These are phyloP conservation scores for Zangia roseola DNA, from an alignment of 768 basidiomycete genomes.

Conservation along the genomic window DNA sequence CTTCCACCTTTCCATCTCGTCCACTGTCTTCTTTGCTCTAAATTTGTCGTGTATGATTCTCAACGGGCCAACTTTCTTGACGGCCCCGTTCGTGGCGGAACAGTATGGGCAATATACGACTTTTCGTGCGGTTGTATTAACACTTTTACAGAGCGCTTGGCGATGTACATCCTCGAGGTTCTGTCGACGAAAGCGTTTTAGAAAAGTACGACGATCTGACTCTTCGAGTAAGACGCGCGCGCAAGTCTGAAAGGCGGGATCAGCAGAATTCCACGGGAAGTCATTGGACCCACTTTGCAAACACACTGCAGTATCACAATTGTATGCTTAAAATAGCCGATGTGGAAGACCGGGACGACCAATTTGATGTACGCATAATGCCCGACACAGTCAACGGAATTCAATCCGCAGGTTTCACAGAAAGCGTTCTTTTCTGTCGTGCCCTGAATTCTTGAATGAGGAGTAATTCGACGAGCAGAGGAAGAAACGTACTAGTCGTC, in stretches of 20 bases:
- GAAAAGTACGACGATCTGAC: conserved; percentile 75
- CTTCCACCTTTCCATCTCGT: conserved; percentile 87
- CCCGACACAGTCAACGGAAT: conserved; percentile 92
- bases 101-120: conserved; percentile 92
- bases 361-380: conserved; percentile 99
- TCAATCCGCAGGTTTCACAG: conserved; percentile 94
- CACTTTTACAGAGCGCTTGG: conserved; percentile 75
- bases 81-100: conserved; percentile 87
- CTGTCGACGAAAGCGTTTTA: conserved; percentile 88
- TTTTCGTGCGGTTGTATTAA: conserved; percentile 86
- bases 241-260: conserved; percentile 61
- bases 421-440: conserved; percentile 90
- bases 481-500: conserved; percentile 66
- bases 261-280: background rate
- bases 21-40: conserved; percentile 87
- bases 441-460: conserved; percentile 52
- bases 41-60: conserved; percentile 99
- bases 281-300: conserved; percentile 69
- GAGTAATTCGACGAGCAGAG: background rate
- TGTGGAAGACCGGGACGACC: conserved; percentile 94
- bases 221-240: conserved; percentile 89
- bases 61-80: conserved; percentile 93
- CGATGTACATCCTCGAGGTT: conserved; percentile 93
- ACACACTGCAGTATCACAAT: conserved; percentile 92
- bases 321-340: conserved; percentile 96